These are phyloP conservation scores for Eucalyptus marginata DNA, from an alignment of 345 rosid genomes.

Conservation along the genomic window DNA sequence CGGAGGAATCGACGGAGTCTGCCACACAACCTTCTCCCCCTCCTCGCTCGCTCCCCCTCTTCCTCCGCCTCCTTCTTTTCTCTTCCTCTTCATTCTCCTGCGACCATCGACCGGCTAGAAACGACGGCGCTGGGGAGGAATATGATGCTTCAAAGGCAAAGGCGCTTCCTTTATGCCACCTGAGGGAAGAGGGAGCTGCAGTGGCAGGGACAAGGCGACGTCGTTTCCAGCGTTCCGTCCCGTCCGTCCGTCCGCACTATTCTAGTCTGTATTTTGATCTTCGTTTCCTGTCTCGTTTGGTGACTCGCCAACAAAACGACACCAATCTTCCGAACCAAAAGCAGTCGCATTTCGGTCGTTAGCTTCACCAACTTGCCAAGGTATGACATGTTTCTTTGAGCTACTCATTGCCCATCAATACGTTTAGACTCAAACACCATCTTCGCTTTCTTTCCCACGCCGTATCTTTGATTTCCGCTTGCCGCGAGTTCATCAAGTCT, in stretches of 20 bases:
- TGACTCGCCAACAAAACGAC: conserved; percentile 15
- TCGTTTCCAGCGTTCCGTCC: not conserved
- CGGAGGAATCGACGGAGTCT: conserved; percentile 55
- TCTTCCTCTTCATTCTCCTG: conserved; percentile 1
- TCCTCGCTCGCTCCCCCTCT: not conserved
- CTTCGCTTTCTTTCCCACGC: not conserved
- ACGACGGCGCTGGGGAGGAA: not conserved
- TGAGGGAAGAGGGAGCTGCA: not conserved
- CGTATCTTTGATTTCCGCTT: not conserved
- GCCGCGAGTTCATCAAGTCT: not conserved
- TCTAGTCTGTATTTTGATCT: not conserved
- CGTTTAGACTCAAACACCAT: not conserved
- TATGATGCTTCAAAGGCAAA: not conserved
- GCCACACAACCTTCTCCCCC: conserved; percentile 49
- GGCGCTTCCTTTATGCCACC: not conserved
- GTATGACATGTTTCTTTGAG: not conserved
- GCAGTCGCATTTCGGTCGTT: not conserved
- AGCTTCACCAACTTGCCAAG: not conserved
- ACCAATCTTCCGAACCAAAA: conserved; percentile 2
- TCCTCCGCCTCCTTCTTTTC: not conserved
- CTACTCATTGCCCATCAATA: not conserved
- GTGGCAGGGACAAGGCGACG: not conserved
- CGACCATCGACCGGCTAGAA: not conserved
- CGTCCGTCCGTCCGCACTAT: not conserved
- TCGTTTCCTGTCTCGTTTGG: not conserved